Evolutionary conservation across 75 land plant genomes (phyloP).

Genomic region (Sequoia sempervirens): DNA sequence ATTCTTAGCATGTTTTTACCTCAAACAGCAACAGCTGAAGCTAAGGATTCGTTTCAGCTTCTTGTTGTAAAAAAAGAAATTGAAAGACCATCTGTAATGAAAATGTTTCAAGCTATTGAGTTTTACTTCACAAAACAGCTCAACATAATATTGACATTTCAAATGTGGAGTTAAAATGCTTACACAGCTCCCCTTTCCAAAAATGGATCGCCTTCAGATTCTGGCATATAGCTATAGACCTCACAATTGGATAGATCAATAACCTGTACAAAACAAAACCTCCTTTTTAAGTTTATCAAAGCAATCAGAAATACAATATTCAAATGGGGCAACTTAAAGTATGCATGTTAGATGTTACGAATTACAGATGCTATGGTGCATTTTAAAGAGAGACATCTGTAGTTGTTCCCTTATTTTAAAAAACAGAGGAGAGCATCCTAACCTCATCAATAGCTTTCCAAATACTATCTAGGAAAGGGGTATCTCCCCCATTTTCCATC

Average conservation of each 20-base stretch:
- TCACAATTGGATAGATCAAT: constrained; percentile 70
- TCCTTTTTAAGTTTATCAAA: background rate
- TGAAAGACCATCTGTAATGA: constrained; percentile 77
- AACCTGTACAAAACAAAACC: constrained; percentile 39
- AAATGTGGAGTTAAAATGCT: constrained; percentile 11
- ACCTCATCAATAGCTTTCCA: constrained; percentile 71
- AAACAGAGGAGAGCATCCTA: background rate
- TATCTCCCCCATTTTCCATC: constrained; percentile 36
- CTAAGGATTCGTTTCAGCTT: constrained; percentile 79
- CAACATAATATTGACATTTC: background rate
- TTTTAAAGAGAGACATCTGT: background rate
- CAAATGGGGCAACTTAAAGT: background rate
- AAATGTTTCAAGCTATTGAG: background rate
- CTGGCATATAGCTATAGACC: constrained; percentile 73
- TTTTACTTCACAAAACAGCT: background rate
- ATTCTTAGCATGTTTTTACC: constrained; percentile 24
- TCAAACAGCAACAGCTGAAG: constrained; percentile 65
- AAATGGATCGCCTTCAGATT: constrained; percentile 67
- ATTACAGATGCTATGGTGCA: background rate
- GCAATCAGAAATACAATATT: background rate
- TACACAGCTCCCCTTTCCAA: constrained; percentile 76
- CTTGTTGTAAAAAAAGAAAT: constrained; percentile 89
- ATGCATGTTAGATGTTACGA: background rate
- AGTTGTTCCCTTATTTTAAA: background rate
- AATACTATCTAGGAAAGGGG: constrained; percentile 35